Conservation (phyloP, 2,329 filamentous ascomycete genomes). For the Zymoseptoria brevis region DNA sequence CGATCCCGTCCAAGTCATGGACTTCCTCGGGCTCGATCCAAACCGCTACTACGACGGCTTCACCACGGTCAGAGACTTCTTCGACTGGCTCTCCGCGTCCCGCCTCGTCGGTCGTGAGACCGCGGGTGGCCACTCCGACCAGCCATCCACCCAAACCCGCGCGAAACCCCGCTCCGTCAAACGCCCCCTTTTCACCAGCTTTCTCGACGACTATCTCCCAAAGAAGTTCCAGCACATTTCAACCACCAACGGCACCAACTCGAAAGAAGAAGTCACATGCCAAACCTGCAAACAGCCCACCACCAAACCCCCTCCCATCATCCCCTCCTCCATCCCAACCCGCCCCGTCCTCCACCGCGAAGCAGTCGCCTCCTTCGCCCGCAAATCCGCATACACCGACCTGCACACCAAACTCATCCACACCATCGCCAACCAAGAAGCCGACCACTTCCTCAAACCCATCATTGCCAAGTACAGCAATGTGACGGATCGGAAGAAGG, state of each 20-base stretch:
- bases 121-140: conserved; percentile 17
- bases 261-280: not conserved
- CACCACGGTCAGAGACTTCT: conserved; percentile 47
- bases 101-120: conserved; percentile 49
- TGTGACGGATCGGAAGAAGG: not conserved
- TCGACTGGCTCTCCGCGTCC: conserved; percentile 52
- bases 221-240: conserved; percentile 32
- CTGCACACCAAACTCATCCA: conserved; percentile 13
- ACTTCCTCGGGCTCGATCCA: conserved; percentile 55
- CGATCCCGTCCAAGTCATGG: conserved; percentile 49
- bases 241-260: not conserved
- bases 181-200: conserved; percentile 52
- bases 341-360: conserved; percentile 45
- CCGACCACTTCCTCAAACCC: conserved; percentile 16
- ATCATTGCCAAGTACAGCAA: conserved; percentile 13
- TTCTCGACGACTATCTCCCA: conserved; percentile 58
- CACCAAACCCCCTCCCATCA: too few relatives aligned
- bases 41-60: conserved; percentile 51
- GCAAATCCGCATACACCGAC: conserved; percentile 14
- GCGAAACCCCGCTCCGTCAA: conserved; percentile 50
- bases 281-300: too few relatives aligned
- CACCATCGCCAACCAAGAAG: conserved; percentile 17
- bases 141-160: conserved; percentile 34
- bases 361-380: conserved; percentile 39
- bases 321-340: too few relatives aligned